A percentile compares a stretch with the other conserved stretches of the same genome.
phyloP scores from a whole-genome alignment of 495 filamentous ascomycete genomes.

The Tuber umbilicatum region DNA sequence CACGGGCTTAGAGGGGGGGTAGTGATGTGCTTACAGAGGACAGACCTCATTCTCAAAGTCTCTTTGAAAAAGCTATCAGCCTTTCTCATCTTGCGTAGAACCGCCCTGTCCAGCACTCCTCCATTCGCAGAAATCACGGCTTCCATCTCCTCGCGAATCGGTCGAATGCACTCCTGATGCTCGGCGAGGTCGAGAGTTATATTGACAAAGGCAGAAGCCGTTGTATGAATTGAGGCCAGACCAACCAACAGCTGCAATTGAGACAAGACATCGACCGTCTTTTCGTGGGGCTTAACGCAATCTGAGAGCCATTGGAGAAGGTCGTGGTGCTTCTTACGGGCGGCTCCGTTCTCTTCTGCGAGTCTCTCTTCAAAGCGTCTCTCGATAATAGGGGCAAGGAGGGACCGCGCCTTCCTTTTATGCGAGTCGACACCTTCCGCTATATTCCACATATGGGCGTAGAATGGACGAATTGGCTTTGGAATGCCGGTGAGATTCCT shows the following conservation, averaged over 20 bases:
- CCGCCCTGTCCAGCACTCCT: conserved; percentile 43
- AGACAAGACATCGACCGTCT: conserved; percentile 11
- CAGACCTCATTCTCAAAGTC: conserved; percentile 45
- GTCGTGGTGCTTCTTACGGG: conserved; percentile 38
- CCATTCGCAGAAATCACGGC: conserved; percentile 44
- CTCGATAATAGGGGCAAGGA: conserved; percentile 32
- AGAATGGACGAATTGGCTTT: conserved; percentile 42
- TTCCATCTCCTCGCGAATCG: conserved; percentile 52
- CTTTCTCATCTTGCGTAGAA: conserved; percentile 47
- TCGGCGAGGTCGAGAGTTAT: conserved; percentile 49
- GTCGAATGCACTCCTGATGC: conserved; percentile 46
- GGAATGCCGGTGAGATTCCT: conserved; percentile 44
- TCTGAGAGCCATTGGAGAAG: conserved; percentile 42
- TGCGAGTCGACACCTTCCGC: background rate
- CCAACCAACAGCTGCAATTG: conserved; percentile 38
- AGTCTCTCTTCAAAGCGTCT: conserved; percentile 23
- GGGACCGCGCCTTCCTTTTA: conserved; percentile 9
- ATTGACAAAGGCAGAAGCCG: conserved; percentile 38
- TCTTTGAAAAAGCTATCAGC: conserved; percentile 56
- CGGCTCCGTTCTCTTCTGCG: conserved; percentile 21
- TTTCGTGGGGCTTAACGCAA: conserved; percentile 12
- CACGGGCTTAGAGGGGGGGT: background rate
- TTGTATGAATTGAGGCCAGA: conserved; percentile 43
- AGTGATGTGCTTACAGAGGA: conserved; percentile 5
- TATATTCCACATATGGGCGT: conserved; percentile 13